Evolutionary conservation across 176 grass and related monocot genomes (phyloP).

Genomic region (Panicum miliaceum): DNA sequence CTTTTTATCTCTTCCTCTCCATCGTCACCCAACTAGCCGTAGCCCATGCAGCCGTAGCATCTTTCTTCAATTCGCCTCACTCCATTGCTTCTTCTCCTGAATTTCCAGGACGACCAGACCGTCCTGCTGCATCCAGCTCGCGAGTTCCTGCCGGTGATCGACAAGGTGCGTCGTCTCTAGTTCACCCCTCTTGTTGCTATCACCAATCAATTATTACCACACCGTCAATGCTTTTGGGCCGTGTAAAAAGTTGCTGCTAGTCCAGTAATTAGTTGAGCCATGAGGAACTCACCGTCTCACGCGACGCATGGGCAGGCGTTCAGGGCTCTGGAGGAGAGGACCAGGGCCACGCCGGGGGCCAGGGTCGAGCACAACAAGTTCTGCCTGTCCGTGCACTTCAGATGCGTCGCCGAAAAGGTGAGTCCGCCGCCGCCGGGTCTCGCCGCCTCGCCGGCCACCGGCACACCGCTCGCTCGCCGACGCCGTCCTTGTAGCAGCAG

Average conservation of each 20-base stretch:
- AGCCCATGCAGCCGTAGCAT: not conserved
- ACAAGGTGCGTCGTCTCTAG: slow-evolving; percentile 48
- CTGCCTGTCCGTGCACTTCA: slow-evolving; percentile 94
- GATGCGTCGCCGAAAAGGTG: slow-evolving; percentile 98
- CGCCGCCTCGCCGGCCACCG: not conserved
- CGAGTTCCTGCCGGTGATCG: slow-evolving; percentile 90
- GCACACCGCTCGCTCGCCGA: not conserved
- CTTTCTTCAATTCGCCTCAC: slow-evolving; percentile 22
- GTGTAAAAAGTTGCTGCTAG: not conserved
- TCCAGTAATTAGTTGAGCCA: slow-evolving; percentile 38
- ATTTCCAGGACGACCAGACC: slow-evolving; percentile 36
- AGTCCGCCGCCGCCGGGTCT: not conserved
- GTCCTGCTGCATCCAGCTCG: slow-evolving; percentile 77
- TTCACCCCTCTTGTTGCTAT: not conserved
- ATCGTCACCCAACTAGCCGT: not conserved
- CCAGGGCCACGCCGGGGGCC: slow-evolving; percentile 65
- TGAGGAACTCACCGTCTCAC: slow-evolving; percentile 36
- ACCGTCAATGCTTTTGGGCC: not conserved
- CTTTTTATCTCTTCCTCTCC: not conserved
- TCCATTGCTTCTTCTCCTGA: not conserved
- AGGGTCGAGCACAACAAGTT: slow-evolving; percentile 99
- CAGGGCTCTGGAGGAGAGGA: slow-evolving; percentile 62
- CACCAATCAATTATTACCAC: not conserved
- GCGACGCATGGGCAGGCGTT: slow-evolving; percentile 47
- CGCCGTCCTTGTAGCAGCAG: not conserved